These are phyloP conservation scores for Aspergillus flavus DNA, from an alignment of 2,329 filamentous ascomycete genomes.

Conservation along the genomic window DNA sequence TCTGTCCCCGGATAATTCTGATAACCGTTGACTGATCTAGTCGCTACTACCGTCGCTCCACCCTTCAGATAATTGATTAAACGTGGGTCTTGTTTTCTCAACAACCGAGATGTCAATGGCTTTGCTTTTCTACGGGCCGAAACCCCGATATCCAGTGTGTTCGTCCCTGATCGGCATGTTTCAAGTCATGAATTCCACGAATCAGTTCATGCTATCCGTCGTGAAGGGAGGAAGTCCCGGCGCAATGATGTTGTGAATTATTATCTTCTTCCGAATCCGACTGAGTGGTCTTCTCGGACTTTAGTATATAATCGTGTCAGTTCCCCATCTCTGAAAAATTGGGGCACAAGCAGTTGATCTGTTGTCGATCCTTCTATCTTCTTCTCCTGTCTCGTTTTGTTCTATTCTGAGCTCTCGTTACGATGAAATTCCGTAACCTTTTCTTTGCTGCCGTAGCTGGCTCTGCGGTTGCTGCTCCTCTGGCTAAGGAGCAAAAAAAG, in stretches of 20 bases:
- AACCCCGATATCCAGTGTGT: neutral
- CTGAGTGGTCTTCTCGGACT: neutral
- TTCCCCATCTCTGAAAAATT: neutral
- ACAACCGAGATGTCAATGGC: neutral
- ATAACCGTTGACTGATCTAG: neutral
- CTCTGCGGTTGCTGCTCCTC: slow-evolving; percentile 27
- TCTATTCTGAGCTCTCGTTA: neutral
- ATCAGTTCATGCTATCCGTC: neutral
- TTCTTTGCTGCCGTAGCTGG: slow-evolving; percentile 29
- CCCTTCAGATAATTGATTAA: neutral
- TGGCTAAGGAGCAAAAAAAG: slow-evolving; percentile 21
- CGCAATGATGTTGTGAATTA: neutral
- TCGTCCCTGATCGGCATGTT: neutral
- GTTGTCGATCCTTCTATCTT: neutral
- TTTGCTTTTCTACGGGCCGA: slow-evolving; percentile 2
- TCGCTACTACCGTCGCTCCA: neutral
- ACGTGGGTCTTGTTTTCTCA: neutral
- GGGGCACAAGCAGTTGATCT: neutral
- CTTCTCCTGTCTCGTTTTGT: neutral
- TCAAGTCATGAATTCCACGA: slow-evolving; percentile 1
- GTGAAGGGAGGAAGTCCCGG: neutral
- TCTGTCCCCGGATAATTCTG: neutral
- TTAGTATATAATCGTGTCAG: neutral
- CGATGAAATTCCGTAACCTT: slow-evolving; percentile 28
- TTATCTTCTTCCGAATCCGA: neutral